phyloP scores from a whole-genome alignment of 305 asterid genomes.

The Caryopteris hybrid region DNA sequence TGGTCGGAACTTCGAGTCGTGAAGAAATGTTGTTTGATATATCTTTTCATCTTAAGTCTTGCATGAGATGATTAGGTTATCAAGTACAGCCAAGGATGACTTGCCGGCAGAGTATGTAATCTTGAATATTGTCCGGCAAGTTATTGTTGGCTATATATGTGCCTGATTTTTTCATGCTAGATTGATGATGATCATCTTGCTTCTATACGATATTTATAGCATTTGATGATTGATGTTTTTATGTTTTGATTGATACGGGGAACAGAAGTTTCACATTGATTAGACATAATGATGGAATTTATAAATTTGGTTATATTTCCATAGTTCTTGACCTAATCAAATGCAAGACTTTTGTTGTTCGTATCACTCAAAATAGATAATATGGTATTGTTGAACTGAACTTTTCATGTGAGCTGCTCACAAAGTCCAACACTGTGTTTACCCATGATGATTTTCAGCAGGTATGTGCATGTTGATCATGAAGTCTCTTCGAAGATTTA shows the following conservation, averaged over 20 bases:
- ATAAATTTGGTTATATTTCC: too few species aligned
- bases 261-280: too few species aligned
- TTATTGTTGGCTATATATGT: conserved; percentile 45
- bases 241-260: too few species aligned
- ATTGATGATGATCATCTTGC: conserved; percentile 39
- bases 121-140: conserved; percentile 35
- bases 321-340: too few species aligned
- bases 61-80: conserved; percentile 50
- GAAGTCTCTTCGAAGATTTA: too few species aligned
- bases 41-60: conserved; percentile 44
- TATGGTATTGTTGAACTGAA: too few species aligned
- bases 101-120: conserved; percentile 45
- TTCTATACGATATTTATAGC: too few species aligned
- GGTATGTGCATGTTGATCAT: neutral
- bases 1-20: neutral
- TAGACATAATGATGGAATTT: too few species aligned
- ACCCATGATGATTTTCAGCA: neutral
- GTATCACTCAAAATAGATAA: too few species aligned
- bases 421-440: neutral
- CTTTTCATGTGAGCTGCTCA: too few species aligned
- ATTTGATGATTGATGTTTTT: too few species aligned
- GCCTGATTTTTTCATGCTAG: conserved; percentile 54
- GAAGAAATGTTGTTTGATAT: neutral
- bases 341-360: neutral
- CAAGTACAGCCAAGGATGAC: conserved; percentile 79